Evolutionary conservation across 2,329 filamentous ascomycete species (phyloP).

Genomic region (Biscogniauxia mediterranea): DNA sequence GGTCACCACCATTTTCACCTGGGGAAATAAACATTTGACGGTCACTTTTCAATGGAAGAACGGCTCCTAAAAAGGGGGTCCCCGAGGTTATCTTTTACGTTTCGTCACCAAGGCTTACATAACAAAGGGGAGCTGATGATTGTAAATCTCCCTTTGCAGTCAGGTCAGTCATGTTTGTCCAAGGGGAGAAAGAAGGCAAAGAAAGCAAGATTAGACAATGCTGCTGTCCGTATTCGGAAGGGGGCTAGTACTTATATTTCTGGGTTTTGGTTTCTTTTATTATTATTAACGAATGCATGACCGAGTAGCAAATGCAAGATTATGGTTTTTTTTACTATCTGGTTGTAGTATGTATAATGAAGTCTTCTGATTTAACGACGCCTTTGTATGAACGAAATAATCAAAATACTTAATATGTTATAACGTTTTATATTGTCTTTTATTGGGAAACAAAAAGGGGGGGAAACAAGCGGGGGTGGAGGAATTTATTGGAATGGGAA

Average conservation of each 20-base stretch:
- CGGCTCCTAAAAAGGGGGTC: background rate
- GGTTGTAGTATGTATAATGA: no score
- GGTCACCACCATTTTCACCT: background rate
- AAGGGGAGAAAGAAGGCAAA: no score
- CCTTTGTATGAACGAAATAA: no score
- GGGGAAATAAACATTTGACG: background rate
- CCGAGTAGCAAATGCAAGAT: background rate
- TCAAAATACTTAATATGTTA: background rate
- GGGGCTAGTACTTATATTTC: no score
- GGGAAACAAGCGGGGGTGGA: no score
- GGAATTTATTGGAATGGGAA: no score
- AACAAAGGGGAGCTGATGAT: background rate
- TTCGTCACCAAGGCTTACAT: background rate
- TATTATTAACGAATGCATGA: background rate
- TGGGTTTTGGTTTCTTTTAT: background rate
- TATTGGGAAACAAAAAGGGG: background rate
- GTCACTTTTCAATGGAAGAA: background rate
- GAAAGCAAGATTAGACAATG: background rate
- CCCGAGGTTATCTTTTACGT: background rate
- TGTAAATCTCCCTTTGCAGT: background rate
- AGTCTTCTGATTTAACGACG: no score
- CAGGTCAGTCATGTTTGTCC: background rate
- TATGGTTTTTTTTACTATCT: no score
- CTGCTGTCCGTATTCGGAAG: background rate
- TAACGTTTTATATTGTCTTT: background rate